These are phyloP conservation scores for Calophaca sinica DNA, from an alignment of 306 rosid genomes.

Conservation along the genomic window DNA sequence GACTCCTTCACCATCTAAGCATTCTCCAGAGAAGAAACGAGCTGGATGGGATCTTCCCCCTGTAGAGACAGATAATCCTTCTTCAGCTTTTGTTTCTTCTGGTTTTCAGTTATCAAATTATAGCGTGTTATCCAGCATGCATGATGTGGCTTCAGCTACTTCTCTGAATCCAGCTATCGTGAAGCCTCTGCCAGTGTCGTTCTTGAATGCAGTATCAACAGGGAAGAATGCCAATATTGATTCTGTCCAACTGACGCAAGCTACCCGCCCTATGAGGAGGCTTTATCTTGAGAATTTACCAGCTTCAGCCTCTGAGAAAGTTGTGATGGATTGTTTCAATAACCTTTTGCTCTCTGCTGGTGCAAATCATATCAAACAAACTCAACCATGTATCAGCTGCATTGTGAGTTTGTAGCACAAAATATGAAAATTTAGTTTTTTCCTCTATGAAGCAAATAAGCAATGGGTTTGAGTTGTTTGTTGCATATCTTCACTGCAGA, in stretches of 20 bases:
- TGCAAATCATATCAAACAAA: constrained; percentile 70
- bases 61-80: constrained; percentile 52
- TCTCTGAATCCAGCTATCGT: constrained; percentile 54
- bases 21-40: constrained; percentile 71
- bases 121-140: constrained; percentile 54
- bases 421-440: constrained; percentile 35
- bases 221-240: constrained; percentile 68
- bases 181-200: constrained; percentile 52
- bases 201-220: constrained; percentile 48
- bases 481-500: constrained; percentile 61
- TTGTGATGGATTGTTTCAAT: constrained; percentile 76
- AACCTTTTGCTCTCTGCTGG: constrained; percentile 68
- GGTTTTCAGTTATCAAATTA: constrained; percentile 57
- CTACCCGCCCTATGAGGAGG: constrained; percentile 94
- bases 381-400: constrained; percentile 88
- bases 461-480: constrained; percentile 44
- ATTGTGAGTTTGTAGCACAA: constrained; percentile 62
- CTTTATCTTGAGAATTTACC: constrained; percentile 91
- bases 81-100: constrained; percentile 61
- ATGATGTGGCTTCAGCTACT: constrained; percentile 54
- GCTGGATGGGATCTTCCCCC: constrained; percentile 88
- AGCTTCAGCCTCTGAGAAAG: constrained; percentile 77
- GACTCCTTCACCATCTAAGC: constrained; percentile 82
- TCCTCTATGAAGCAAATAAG: constrained; percentile 7
- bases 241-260: constrained; percentile 87